Base-by-base conservation (phyloP, 352 stramenopile genomes). In the Pythium guiyangense region DNA sequence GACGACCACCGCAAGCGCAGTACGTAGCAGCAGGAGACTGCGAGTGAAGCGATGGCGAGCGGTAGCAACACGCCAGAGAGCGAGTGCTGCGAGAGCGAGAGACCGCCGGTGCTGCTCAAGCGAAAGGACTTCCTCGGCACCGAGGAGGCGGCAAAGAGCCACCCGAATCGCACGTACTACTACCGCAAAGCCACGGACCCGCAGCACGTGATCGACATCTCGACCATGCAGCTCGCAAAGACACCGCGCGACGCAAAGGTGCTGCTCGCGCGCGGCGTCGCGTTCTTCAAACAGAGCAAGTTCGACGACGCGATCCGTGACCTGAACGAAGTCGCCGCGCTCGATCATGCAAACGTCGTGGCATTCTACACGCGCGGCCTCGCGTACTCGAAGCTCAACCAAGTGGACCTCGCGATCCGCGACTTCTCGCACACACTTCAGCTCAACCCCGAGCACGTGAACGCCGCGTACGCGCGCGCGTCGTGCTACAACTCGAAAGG, bases 401-500 rank as follows among this genome's bases (percentile, higher is more conserved):
- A 87, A 31, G 62, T 82, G 43, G 84, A 96, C 29, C 57, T 79
- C 9, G 88, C 87, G 15, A 93, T 96, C 55, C 71, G 66, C 4
- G 88, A 97, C 63, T 94, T 96, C 27, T 76, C 79, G 0, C 64
- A 76, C 22, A 65, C 80, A 17, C 62, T 97, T 15, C 71, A 85
- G 44, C 69, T 92, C 26, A 85, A 93, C n/a, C 86, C 84, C 4
- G 76, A 93, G 46, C 87, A 97, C 54, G 78, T 97, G 44, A 96
- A 92, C 54, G 88, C 88, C 9, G 82, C 83, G 20, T 97, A 96
- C 47, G 84, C 84, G 37, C 72, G 88, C 9, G 88, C 84, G 3
- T 91, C 88, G 22, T 95, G 79, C 53, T 92, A 87, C 67, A 97
- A 97, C 60, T 83, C 70, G 18, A 79, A 93, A 54, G 87, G 84